Evolutionary conservation across 352 stramenopile genomes (phyloP), one percentile per base, ranked within the genome.

Genomic region (Detonula confervacea): DNA sequence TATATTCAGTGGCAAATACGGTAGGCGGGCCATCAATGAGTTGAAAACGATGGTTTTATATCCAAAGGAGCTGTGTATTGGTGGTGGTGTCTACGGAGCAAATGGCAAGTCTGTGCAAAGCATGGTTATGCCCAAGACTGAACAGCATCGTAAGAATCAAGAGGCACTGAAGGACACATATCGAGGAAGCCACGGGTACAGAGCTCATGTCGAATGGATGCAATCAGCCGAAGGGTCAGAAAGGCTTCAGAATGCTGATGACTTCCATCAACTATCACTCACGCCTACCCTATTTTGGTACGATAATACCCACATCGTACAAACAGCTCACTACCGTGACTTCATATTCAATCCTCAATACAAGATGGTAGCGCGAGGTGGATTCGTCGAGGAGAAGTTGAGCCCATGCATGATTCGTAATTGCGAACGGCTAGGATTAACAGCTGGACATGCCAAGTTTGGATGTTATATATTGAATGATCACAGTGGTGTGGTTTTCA

Each of bases 241-340:
- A 24, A 16, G 24, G 22, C 30, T 52, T n/a, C 7, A 46, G 39
- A 42, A 73, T 6, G 56, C 73, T 44, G 47, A 42, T 29, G 74
- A 44, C 1, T 84, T 66, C 55, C 68, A 78, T 22, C 89, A 92
- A 65, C 51, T 91, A 11, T 84, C 84, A 8, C 71, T 94, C n/a
- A 92, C 83, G 9, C 89, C 89, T 8, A 92, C 87, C 3, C 59
- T 94, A 12, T 94, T 92, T 80, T 94, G 89, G 89, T 94, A 94
- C 42, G 89, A 94, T 62, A 94, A 94, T 75, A 84, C 86, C 25
- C 89, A 94, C 68, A 87, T 94, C 61, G 80, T 77, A 47, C 62
- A 89, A 62, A 92, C 87, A 9, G 25, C 59, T 2, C 85, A 92
- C 72, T 94, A 94, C 73, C 74, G 83, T 16, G 87, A 94, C 75